Evolutionary conservation across 371 early-diverging fungal genomes (phyloP).

Genomic region (Saksenaea oblongispora): DNA sequence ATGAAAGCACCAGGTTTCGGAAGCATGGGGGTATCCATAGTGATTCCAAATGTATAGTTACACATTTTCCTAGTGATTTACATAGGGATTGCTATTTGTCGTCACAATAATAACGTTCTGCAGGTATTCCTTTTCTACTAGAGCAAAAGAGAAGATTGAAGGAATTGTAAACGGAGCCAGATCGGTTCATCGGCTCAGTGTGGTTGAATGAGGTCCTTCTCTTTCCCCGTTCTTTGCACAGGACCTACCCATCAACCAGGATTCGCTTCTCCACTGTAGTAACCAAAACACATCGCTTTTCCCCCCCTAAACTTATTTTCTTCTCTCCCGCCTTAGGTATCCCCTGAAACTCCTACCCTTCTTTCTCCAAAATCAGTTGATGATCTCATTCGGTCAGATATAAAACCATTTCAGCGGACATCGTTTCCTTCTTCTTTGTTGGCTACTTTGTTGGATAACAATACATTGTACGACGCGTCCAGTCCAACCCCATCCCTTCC

Average conservation of each 20-base stretch:
- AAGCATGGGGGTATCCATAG: no score
- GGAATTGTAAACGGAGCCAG: neutral
- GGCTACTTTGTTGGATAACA: neutral
- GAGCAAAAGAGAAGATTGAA: neutral
- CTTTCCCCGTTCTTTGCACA: neutral
- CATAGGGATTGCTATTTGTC: neutral
- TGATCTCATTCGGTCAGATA: slow-evolving; percentile 5
- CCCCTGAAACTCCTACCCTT: slow-evolving; percentile 3
- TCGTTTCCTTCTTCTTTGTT: neutral
- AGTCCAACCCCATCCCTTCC: neutral
- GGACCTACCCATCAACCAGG: no score
- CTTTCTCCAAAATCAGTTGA: neutral
- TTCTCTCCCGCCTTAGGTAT: neutral
- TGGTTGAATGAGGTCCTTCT: neutral
- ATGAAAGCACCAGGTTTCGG: no score
- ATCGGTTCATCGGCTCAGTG: neutral
- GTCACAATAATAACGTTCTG: neutral
- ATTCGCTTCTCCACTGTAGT: no score
- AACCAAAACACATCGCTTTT: no score
- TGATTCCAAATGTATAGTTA: no score
- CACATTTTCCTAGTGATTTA: no score
- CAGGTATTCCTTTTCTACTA: neutral
- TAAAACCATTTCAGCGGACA: neutral
- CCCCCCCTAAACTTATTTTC: slow-evolving; percentile 1
- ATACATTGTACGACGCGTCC: neutral